Evolutionary conservation across 768 basidiomycete species (phyloP), one percentile per base, ranked within the genome.

Genomic region (Boletus rubropictus): DNA sequence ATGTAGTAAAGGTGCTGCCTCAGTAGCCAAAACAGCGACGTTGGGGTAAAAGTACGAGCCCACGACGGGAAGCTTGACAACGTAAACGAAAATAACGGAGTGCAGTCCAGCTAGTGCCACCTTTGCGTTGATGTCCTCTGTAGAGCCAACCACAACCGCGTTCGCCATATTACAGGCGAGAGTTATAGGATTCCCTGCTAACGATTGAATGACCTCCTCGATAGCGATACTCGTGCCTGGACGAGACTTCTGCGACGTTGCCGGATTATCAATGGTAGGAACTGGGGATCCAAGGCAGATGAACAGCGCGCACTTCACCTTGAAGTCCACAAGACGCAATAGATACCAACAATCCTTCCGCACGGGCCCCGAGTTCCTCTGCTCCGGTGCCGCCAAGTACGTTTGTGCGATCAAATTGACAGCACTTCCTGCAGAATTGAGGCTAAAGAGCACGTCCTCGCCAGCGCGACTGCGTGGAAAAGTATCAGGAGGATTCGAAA

Each of bases 11-110:
- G n/a, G n/a, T n/a, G n/a, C n/a, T n/a, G n/a, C n/a, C 39, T 64
- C 59, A 8, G 49, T 59, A n/a, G 42, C 43, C 6, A 41, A 7
- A 0, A 42, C 5, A 21, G 50, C 42, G 6, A 21, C 32, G 36
- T 28, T 21, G 15, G 49, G 11, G 43, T 27, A 39, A 59, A 55
- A 24, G 45, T 59, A 61, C n/a, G 47, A 25, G 39, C 59, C 61
- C 15, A 61, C 52, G 3, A 64, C 25, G 1, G 61, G 62, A 39
- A 62, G 34, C 38, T 37, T 62, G 45, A 52, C 39, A 21, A 36
- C 42, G 32, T 53, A 59, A 32, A 25, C 36, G 36, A 50, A 39
- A 38, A 57, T 12, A 17, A 50, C 14, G 35, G 34, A n/a, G 22
- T 44, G 54, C 7, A 63, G 14, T 31, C 15, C 10, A 31, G 10